Conservation (phyloP, 768 basidiomycete species). For the Xerocomus spinulosus region DNA sequence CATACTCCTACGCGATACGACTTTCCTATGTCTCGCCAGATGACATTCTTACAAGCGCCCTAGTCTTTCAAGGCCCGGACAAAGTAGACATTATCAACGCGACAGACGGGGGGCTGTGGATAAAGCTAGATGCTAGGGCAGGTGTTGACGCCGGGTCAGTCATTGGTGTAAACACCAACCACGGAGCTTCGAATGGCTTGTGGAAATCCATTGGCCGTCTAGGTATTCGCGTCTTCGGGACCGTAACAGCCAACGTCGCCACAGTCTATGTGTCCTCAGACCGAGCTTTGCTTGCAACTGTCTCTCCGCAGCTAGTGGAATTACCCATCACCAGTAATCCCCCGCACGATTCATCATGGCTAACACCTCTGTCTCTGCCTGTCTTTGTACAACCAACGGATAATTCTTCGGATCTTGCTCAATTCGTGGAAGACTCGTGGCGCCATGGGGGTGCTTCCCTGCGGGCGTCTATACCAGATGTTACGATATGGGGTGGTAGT, state of each 20-base stretch:
- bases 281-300: conserved; percentile 38
- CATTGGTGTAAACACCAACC: conserved; percentile 49
- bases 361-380: conserved; percentile 48
- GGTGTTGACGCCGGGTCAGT: conserved; percentile 66
- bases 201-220: conserved; percentile 70
- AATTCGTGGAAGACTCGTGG: conserved; percentile 61
- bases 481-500: conserved; percentile 49
- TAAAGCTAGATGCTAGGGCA: conserved; percentile 51
- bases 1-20: conserved; percentile 61
- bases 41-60: conserved; percentile 49
- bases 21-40: conserved; percentile 52
- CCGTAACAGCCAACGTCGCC: conserved; percentile 52
- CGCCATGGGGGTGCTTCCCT: conserved; percentile 44
- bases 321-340: conserved; percentile 45
- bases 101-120: conserved; percentile 58
- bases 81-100: conserved; percentile 58
- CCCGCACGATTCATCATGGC: conserved; percentile 47
- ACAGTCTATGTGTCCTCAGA: conserved; percentile 48
- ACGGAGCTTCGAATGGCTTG: conserved; percentile 41
- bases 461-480: conserved; percentile 38
- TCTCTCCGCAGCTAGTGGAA: conserved; percentile 48
- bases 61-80: conserved; percentile 59
- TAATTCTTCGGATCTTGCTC: conserved; percentile 43
- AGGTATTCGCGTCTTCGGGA: conserved; percentile 53
- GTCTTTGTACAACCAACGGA: conserved; percentile 51